Percentiles rank a stretch among this genome's conserved stretches.
Conservation (phyloP, 1,139 yeast genomes). For the Saccharomycopsis hybrid region DNA sequence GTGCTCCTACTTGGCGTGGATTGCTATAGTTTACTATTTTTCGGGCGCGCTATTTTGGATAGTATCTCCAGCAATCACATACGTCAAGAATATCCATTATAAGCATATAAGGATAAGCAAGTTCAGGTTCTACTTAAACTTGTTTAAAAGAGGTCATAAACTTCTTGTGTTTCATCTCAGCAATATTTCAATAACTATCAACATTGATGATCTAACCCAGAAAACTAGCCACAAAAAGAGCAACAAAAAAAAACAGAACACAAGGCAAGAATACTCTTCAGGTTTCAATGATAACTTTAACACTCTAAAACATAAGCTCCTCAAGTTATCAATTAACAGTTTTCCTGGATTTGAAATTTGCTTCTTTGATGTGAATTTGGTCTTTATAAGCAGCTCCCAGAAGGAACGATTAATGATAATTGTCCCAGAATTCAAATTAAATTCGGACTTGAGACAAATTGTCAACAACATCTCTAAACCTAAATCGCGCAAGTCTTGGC, state of each 20-base stretch:
- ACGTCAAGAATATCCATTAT: not conserved
- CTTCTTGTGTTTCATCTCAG: conserved; percentile 9
- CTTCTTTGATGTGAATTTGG: conserved; percentile 6
- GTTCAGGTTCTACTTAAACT: conserved; percentile 11
- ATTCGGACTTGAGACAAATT: not conserved
- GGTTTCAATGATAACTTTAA: not conserved
- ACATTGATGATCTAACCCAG: not conserved
- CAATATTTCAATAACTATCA: conserved; percentile 1
- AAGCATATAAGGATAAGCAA: not conserved
- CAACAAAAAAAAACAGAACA: not conserved
- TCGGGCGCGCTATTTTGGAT: not conserved
- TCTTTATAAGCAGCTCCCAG: not conserved
- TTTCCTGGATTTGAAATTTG: conserved; percentile 11
- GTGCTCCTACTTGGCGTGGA: no score
- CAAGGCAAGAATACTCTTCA: not conserved
- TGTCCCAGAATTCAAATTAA: conserved; percentile 4
- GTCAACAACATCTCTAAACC: no score
- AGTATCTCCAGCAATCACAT: not conserved
- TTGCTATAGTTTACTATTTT: not conserved
- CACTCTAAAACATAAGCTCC: not conserved
- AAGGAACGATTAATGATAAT: conserved; percentile 1
- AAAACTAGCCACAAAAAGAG: not conserved
- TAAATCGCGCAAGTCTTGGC: not conserved
- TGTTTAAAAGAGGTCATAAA: conserved; percentile 7
- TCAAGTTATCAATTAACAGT: not conserved